These are phyloP conservation scores for Priceomyces castillae DNA, from an alignment of 805 yeast species.

Conservation along the genomic window DNA sequence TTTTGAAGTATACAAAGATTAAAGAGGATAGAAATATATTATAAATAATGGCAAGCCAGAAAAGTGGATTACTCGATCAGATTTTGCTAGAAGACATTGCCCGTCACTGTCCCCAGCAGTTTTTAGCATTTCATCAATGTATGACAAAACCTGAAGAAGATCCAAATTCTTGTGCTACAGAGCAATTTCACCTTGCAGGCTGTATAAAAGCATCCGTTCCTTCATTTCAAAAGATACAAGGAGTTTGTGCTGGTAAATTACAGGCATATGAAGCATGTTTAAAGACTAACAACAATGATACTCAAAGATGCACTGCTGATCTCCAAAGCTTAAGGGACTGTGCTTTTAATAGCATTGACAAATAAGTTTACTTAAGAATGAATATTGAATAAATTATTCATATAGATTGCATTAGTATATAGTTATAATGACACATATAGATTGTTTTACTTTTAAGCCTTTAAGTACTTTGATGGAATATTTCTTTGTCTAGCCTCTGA, in stretches of 20 bases:
- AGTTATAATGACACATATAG: not conserved
- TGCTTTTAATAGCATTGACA: conserved; percentile 44
- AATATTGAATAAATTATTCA: not conserved
- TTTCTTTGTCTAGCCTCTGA: conserved; percentile 31
- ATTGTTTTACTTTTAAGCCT: not conserved
- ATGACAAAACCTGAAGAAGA: conserved; percentile 55
- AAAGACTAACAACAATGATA: conserved; percentile 41
- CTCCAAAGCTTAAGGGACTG: conserved; percentile 63
- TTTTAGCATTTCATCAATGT: conserved; percentile 71
- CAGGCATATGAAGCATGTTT: conserved; percentile 68
- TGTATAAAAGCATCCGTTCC: conserved; percentile 71
- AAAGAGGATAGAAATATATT: not conserved
- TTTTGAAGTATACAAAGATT: no score
- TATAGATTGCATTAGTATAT: conserved; percentile 2
- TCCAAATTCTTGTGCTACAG: conserved; percentile 48
- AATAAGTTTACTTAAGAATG: conserved; percentile 6
- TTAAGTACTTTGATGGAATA: conserved; percentile 30
- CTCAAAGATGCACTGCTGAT: conserved; percentile 50
- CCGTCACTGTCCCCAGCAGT: conserved; percentile 68
- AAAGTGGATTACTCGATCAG: conserved; percentile 53
- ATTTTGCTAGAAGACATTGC: conserved; percentile 77
- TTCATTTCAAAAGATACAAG: conserved; percentile 65
- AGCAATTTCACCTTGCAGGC: conserved; percentile 55
- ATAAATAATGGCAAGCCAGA: conserved; percentile 2
- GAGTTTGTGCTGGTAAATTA: conserved; percentile 56